Evolutionary conservation across 78 protist species (phyloP).

Genomic region (Mantamonas sphyraenae): DNA sequence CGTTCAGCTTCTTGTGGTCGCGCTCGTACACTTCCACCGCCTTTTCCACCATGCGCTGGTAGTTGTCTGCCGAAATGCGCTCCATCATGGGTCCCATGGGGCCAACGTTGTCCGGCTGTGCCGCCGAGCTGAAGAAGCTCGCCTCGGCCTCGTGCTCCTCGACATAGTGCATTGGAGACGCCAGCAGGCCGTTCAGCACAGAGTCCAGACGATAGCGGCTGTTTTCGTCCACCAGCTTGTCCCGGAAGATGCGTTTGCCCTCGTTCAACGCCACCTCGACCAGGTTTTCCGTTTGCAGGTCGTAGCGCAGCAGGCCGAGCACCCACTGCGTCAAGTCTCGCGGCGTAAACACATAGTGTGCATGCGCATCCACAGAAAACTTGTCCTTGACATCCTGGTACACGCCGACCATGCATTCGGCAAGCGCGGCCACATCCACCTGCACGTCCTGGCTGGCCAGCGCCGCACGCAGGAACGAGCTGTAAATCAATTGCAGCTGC

Average conservation of each 20-base stretch:
- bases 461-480: conserved; percentile 7
- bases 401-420: conserved; percentile 47
- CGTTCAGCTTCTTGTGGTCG: conserved; percentile 41
- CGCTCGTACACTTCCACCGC: conserved; percentile 44
- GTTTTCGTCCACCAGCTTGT: conserved; percentile 29
- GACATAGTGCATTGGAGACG: background rate
- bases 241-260: conserved; percentile 47
- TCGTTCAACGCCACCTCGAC: conserved; percentile 33
- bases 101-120: background rate
- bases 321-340: conserved; percentile 71
- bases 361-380: conserved; percentile 46
- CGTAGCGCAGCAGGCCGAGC: conserved; percentile 31
- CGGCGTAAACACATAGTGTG: conserved; percentile 76
- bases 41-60: background rate
- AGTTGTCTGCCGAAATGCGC: conserved; percentile 10
- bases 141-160: background rate
- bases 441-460: no score
- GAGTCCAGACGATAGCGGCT: background rate
- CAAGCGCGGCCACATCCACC: no score
- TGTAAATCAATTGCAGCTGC: conserved; percentile 21
- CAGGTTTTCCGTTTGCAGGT: background rate
- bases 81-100: background rate
- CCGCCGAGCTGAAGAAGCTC: background rate
- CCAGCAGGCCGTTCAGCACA: conserved; percentile 12
- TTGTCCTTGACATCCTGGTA: conserved; percentile 26